Conservation (phyloP, 129 eudicot genomes). For the Lonicera japonica region DNA sequence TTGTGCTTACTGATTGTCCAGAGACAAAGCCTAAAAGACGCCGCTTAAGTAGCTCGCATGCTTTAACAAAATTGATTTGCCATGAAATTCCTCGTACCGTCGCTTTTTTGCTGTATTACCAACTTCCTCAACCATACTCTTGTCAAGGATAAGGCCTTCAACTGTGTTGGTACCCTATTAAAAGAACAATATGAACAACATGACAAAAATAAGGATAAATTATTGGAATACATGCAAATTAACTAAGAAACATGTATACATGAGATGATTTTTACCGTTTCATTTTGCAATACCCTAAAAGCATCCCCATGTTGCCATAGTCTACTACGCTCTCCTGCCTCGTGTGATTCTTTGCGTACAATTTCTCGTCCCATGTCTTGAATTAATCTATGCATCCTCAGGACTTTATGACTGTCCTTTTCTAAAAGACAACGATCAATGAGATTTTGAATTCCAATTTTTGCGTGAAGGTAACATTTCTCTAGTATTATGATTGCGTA, state of each 20-base stretch:
- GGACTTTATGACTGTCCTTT: not conserved
- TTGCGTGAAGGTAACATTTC: not conserved
- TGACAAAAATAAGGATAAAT: not conserved
- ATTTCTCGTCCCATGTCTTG: conserved; percentile 17
- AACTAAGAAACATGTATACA: not conserved
- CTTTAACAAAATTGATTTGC: too few relatives aligned
- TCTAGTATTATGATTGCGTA: not conserved
- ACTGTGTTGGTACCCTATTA: not conserved
- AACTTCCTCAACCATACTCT: not conserved
- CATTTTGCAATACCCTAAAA: too few relatives aligned
- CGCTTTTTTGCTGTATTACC: not conserved
- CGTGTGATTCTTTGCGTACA: conserved; percentile 4
- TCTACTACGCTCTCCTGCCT: not conserved
- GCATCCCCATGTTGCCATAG: too few relatives aligned
- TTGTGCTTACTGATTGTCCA: too few relatives aligned
- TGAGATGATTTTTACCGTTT: not conserved
- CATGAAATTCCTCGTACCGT: too few relatives aligned
- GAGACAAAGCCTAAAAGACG: too few relatives aligned
- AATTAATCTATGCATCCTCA: conserved; percentile 6
- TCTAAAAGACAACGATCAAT: conserved; percentile 1
- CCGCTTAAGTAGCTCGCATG: too few relatives aligned
- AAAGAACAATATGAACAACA: too few relatives aligned
- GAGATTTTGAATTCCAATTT: conserved; percentile 10
- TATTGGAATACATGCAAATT: too few relatives aligned
- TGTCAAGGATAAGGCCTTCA: not conserved